phyloP scores from a whole-genome alignment of 208 protist genomes.

The Sergeia podlipaevii region DNA sequence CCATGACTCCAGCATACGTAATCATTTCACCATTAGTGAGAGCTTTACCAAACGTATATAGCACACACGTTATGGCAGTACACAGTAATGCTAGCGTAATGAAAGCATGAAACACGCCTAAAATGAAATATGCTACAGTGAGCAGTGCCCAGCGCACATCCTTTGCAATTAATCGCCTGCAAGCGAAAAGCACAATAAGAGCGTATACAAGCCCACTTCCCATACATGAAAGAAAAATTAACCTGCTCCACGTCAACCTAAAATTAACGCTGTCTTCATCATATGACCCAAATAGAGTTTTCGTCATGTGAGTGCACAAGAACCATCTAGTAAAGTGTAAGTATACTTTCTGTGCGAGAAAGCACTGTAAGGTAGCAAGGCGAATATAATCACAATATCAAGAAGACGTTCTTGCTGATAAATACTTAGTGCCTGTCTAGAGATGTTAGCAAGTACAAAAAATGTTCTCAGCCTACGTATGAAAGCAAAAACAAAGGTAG shows the following conservation, averaged over 20 bases:
- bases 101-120: conserved; percentile 69
- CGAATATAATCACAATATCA: too few relatives aligned
- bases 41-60: conserved; percentile 46
- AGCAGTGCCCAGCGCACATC: conserved; percentile 57
- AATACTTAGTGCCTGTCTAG: too few relatives aligned
- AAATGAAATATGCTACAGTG: conserved; percentile 41
- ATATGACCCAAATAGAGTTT: conserved; percentile 21
- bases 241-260: conserved; percentile 33
- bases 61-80: conserved; percentile 60
- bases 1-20: conserved; percentile 56
- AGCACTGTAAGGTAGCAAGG: too few relatives aligned
- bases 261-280: conserved; percentile 10
- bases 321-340: too few relatives aligned
- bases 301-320: conserved; percentile 13
- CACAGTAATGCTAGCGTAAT: conserved; percentile 52
- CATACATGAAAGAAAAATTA: conserved; percentile 61
- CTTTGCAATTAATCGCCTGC: conserved; percentile 46
- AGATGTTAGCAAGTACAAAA: too few relatives aligned
- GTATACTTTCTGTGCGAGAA: conserved; percentile 3
- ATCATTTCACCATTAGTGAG: conserved; percentile 40
- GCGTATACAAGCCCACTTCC: conserved; percentile 51
- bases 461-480: too few relatives aligned
- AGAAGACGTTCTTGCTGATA: too few relatives aligned
- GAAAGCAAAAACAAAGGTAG: too few relatives aligned
- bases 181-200: conserved; percentile 53